Evolutionary conservation across 352 stramenopile species (phyloP).

Genomic region (Globisporangium megalacanthum): DNA sequence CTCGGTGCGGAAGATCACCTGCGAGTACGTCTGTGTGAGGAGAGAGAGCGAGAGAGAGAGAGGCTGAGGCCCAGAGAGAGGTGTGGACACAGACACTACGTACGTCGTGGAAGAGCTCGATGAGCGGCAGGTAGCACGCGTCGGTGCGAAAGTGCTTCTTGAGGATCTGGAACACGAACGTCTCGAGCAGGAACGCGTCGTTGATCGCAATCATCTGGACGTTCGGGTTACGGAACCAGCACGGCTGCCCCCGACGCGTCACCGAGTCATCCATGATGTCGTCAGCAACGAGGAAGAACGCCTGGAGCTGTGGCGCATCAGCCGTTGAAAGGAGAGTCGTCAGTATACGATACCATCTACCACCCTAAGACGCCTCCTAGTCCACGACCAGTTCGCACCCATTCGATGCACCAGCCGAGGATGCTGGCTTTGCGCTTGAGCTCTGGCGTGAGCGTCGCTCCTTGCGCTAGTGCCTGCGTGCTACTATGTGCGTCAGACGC

Average conservation of each 20-base stretch:
- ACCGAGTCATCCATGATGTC: conserved; percentile 98
- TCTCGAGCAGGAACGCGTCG: conserved; percentile 95
- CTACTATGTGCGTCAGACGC: conserved; percentile 15
- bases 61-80: background rate
- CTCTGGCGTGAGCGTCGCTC: conserved; percentile 49
- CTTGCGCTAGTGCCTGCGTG: conserved; percentile 49
- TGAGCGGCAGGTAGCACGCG: conserved; percentile 88
- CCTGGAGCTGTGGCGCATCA: conserved; percentile 82
- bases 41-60: background rate
- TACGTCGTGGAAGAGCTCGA: conserved; percentile 95
- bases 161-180: conserved; percentile 87
- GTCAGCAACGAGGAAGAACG: conserved; percentile 98
- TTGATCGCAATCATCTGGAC: conserved; percentile 96
- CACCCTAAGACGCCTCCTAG: background rate
- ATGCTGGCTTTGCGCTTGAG: conserved; percentile 87
- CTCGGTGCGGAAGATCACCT: conserved; percentile 97
- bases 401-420: conserved; percentile 98
- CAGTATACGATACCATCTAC: background rate
- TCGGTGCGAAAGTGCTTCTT: conserved; percentile 85
- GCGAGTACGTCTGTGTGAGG: conserved; percentile 9
- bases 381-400: conserved; percentile 31
- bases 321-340: background rate
- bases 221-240: conserved; percentile 93
- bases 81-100: background rate
- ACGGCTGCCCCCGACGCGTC: conserved; percentile 94